A percentile compares a stretch with the other conserved stretches of the same genome.
Evolutionary conservation across 192 early-diverging fungal genomes (phyloP).

Genomic region (Rhizophagus sp.): DNA sequence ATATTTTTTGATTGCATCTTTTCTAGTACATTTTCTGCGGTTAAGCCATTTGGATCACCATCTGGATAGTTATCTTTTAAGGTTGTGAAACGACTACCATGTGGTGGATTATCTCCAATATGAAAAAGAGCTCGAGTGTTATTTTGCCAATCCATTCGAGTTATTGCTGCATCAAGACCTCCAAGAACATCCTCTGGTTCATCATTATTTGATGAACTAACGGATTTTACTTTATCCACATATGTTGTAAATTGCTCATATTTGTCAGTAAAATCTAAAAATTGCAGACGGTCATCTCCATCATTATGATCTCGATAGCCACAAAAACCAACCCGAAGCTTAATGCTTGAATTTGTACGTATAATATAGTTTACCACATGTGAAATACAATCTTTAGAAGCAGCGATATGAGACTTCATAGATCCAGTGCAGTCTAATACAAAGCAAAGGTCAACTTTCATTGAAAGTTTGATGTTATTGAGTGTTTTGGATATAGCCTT

Average conservation of each 20-base stretch:
- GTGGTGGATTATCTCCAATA: constrained; percentile 27
- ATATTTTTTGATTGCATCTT: constrained; percentile 21
- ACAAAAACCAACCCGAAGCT: constrained; percentile 26
- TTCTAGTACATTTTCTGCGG: constrained; percentile 23
- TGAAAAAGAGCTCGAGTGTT: constrained; percentile 19
- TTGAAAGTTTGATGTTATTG: neutral
- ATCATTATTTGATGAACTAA: neutral
- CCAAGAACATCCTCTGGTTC: constrained; percentile 8
- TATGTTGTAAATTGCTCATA: neutral
- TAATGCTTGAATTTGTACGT: constrained; percentile 10
- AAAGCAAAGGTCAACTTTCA: constrained; percentile 5
- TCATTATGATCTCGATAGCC: constrained; percentile 21
- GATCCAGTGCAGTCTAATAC: constrained; percentile 19
- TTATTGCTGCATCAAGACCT: constrained; percentile 29
- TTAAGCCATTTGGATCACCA: constrained; percentile 31
- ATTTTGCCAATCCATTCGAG: constrained; percentile 5
- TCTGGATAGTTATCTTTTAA: constrained; percentile 20
- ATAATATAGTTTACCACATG: neutral
- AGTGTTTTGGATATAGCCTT: neutral
- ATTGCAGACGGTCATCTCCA: neutral
- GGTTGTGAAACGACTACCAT: constrained; percentile 12
- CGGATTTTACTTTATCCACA: neutral
- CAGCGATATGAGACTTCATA: neutral
- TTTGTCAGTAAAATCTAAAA: neutral
- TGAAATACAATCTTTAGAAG: constrained; percentile 24